phyloP scores from a whole-genome alignment of 306 rosid genomes.

The Crataegus laevigata region DNA sequence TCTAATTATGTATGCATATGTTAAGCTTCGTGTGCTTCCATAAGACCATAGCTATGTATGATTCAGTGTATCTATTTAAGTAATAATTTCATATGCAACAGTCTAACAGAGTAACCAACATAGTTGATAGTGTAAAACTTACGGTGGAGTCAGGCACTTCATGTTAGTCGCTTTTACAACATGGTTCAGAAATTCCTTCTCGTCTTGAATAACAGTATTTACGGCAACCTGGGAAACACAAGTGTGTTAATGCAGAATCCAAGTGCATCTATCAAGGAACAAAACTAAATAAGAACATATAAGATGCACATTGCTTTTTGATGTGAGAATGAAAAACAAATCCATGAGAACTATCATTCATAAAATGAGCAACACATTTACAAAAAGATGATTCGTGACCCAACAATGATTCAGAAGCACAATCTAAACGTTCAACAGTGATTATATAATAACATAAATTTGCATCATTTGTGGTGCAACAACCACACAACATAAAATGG shows the following conservation, averaged over 20 bases:
- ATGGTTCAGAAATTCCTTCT: constrained; percentile 72
- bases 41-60: background rate
- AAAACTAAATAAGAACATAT: background rate
- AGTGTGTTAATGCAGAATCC: background rate
- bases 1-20: background rate
- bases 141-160: constrained; percentile 90
- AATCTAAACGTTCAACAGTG: background rate
- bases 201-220: constrained; percentile 69
- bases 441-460: background rate
- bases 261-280: background rate
- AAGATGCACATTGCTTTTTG: background rate
- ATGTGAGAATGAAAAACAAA: background rate
- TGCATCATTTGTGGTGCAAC: background rate
- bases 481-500: background rate
- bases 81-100: background rate
- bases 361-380: background rate
- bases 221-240: constrained; percentile 60
- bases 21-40: background rate
- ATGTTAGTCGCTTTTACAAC: constrained; percentile 78
- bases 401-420: background rate
- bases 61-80: background rate
- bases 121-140: constrained; percentile 25
- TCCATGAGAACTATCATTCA: background rate
- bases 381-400: background rate
- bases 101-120: background rate